These are phyloP conservation scores for Mucor racemosus DNA, from an alignment of 371 early-diverging fungal genomes.

Conservation along the genomic window DNA sequence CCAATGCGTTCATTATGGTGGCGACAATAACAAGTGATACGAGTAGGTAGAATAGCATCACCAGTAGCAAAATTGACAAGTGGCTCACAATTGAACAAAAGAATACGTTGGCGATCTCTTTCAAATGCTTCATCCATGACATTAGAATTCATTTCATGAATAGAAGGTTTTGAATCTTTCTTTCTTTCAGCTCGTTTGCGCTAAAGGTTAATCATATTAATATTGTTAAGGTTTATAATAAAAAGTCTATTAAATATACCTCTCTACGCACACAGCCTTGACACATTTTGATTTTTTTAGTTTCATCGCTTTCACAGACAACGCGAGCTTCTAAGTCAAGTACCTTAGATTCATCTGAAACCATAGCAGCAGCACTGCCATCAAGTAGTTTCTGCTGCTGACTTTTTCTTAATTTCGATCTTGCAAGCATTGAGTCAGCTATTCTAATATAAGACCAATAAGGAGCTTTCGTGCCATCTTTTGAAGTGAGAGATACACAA, in stretches of 20 bases:
- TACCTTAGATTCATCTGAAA: constrained; percentile 34
- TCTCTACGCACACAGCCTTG: constrained; percentile 86
- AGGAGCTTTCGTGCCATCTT: constrained; percentile 53
- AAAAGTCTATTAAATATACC: constrained; percentile 30
- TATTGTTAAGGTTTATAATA: neutral
- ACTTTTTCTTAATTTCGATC: constrained; percentile 44
- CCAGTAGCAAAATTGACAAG: constrained; percentile 84
- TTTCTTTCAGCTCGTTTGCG: constrained; percentile 55
- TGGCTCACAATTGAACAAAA: constrained; percentile 84
- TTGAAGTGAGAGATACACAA: constrained; percentile 58
- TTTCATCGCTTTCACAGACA: constrained; percentile 81
- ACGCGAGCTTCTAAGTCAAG: constrained; percentile 79
- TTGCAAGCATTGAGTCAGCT: constrained; percentile 59
- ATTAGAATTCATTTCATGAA: neutral
- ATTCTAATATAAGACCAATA: constrained; percentile 66
- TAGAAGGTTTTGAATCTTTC: constrained; percentile 22
- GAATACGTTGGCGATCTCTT: constrained; percentile 54
- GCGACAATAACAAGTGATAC: constrained; percentile 95
- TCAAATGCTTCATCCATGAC: constrained; percentile 34
- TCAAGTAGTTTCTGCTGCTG: constrained; percentile 20
- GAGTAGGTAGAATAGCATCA: constrained; percentile 83
- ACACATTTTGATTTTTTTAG: constrained; percentile 77
- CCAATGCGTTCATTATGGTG: constrained; percentile 92
- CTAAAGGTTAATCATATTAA: constrained; percentile 17
- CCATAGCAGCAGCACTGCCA: constrained; percentile 20